Conservation (phyloP, 2,329 filamentous ascomycete species). For the Xylogone sp. region DNA sequence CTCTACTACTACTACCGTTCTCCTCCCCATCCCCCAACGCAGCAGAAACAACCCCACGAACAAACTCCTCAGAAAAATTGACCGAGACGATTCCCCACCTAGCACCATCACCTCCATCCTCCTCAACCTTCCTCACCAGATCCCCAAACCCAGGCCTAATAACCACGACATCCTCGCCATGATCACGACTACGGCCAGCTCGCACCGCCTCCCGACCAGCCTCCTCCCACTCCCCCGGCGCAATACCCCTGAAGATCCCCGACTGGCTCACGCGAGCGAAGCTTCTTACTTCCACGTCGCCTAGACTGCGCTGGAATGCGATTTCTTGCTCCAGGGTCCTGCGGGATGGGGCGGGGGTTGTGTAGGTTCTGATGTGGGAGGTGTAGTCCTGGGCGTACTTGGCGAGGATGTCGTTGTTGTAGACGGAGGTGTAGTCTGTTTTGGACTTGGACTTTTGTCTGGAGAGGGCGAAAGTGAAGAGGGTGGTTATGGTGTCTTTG, state of each 20-base stretch:
- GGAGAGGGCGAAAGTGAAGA: conserved; percentile 14
- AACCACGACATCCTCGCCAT: conserved; percentile 14
- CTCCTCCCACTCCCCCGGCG: conserved; percentile 8
- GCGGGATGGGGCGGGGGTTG: conserved; percentile 12
- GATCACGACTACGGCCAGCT: conserved; percentile 5
- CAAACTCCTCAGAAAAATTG: conserved; percentile 20
- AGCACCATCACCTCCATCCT: background rate
- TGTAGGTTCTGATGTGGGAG: conserved; percentile 11
- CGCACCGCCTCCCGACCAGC: conserved; percentile 13
- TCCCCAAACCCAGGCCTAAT: conserved; percentile 15
- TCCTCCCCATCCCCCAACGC: background rate
- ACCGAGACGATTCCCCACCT: conserved; percentile 22
- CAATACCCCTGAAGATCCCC: conserved; percentile 21
- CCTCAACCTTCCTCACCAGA: conserved; percentile 11
- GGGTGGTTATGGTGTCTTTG: conserved; percentile 20
- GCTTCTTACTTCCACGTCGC: conserved; percentile 19
- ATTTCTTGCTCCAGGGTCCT: conserved; percentile 15
- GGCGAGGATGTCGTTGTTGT: conserved; percentile 8
- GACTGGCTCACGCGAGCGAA: conserved; percentile 19
- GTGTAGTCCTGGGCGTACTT: conserved; percentile 18
- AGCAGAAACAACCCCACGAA: conserved; percentile 17
- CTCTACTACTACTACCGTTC: too few relatives aligned
- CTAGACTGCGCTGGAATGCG: conserved; percentile 13
- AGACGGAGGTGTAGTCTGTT: conserved; percentile 5
- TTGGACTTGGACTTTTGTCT: conserved; percentile 6